Percentiles rank a stretch among this genome's conserved stretches.
Conservation (phyloP, 2,329 filamentous ascomycete species). For the Verticillium zaregamsianum region DNA sequence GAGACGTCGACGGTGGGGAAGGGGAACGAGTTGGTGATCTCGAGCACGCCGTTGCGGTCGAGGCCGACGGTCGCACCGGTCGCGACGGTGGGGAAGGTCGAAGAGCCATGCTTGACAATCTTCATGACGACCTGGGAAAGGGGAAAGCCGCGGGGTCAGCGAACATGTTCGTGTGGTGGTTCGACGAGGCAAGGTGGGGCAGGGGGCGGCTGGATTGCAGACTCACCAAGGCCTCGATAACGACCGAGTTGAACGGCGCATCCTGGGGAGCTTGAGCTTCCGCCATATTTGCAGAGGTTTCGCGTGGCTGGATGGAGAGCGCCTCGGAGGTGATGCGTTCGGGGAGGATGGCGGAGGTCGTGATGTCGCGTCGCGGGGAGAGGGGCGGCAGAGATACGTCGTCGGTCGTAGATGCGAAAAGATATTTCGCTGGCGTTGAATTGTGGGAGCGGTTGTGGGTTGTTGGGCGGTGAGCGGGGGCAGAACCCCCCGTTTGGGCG, state of each 20-base stretch:
- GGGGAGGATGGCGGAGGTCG: constrained; percentile 17
- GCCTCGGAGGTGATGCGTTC: constrained; percentile 15
- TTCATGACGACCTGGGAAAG: constrained; percentile 80
- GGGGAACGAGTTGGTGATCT: constrained; percentile 93
- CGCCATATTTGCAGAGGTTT: constrained; percentile 44
- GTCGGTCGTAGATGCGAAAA: constrained; percentile 24
- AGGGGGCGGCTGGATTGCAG: no score
- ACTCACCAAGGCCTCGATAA: constrained; percentile 90
- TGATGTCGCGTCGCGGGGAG: constrained; percentile 14
- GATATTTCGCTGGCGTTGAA: constrained; percentile 35
- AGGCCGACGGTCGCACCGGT: constrained; percentile 92
- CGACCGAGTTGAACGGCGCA: constrained; percentile 75
- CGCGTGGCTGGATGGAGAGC: not conserved
- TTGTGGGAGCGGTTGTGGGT: constrained; percentile 41
- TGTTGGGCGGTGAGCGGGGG: constrained; percentile 29
- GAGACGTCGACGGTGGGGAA: constrained; percentile 80
- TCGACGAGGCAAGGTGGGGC: constrained; percentile 9
- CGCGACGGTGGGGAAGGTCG: constrained; percentile 80
- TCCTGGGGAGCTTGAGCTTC: constrained; percentile 58
- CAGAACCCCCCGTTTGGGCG: constrained; percentile 24
- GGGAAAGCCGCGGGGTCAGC: not conserved
- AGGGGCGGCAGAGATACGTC: constrained; percentile 7
- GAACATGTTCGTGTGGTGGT: not conserved
- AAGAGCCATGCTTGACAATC: constrained; percentile 92
- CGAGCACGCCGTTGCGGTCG: constrained; percentile 75